A percentile compares a stretch with the other conserved stretches of the same genome.
These are phyloP conservation scores for Scheffersomyces parashehatae DNA, from an alignment of 1,139 yeast species.

Conservation along the genomic window DNA sequence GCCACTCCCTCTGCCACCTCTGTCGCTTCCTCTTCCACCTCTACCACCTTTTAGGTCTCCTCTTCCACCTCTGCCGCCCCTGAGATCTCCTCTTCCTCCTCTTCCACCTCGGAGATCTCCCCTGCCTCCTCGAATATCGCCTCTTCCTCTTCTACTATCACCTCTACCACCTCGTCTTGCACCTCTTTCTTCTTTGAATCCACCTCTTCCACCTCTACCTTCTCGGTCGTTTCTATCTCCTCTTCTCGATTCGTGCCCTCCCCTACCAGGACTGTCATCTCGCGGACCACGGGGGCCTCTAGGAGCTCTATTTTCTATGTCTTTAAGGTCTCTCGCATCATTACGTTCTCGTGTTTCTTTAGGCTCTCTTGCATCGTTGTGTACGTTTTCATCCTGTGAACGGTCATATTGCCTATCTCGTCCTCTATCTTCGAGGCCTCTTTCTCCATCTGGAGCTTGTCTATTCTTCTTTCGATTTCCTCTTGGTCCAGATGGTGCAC, in stretches of 20 bases:
- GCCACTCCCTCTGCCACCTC: too few relatives aligned
- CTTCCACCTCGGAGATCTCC: conserved; percentile 1
- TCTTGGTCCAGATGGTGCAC: conserved; percentile 22
- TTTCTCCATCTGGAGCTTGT: conserved; percentile 11
- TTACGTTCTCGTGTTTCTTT: too few relatives aligned
- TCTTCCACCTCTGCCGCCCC: too few relatives aligned
- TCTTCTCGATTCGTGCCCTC: not conserved
- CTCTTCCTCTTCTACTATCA: conserved; percentile 3
- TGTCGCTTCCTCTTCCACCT: too few relatives aligned
- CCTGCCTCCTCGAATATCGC: not conserved
- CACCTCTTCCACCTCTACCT: conserved; percentile 4
- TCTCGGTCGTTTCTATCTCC: conserved; percentile 3
- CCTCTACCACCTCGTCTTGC: conserved; percentile 6
- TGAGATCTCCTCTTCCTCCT: too few relatives aligned
- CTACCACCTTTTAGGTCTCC: too few relatives aligned
- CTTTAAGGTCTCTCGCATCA: conserved; percentile 5
- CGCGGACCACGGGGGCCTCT: conserved; percentile 7
- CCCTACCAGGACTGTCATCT: conserved; percentile 19
- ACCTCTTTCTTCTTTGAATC: not conserved
- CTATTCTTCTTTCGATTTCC: conserved; percentile 18
- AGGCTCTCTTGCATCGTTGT: too few relatives aligned
- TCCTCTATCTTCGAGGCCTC: too few relatives aligned
- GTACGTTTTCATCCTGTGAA: too few relatives aligned
- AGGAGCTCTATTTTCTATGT: conserved; percentile 3
- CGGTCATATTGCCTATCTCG: too few relatives aligned